Evolutionary conservation across 2,329 filamentous ascomycete genomes (phyloP).

Genomic region (Aspergillus sp.): DNA sequence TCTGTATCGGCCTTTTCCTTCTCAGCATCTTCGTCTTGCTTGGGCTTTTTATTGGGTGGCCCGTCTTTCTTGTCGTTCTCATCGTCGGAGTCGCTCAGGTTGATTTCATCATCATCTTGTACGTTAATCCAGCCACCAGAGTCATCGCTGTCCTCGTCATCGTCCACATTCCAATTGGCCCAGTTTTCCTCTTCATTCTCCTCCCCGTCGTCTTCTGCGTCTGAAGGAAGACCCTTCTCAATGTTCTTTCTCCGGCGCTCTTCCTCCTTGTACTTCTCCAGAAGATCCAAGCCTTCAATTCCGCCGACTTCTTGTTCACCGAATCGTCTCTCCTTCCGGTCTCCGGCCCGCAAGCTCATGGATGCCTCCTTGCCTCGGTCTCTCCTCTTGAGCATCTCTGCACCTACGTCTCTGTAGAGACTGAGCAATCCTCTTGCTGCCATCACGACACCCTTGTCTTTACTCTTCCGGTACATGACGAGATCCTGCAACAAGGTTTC

Average conservation of each 20-base stretch:
- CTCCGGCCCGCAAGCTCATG: conserved; percentile 69
- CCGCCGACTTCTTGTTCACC: conserved; percentile 73
- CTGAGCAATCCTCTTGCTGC: conserved; percentile 86
- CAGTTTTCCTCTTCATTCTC: conserved; percentile 54
- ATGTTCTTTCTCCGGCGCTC: conserved; percentile 67
- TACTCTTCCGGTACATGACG: conserved; percentile 92
- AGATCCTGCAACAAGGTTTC: conserved; percentile 94
- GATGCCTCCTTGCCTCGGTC: conserved; percentile 88
- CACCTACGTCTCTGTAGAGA: conserved; percentile 83
- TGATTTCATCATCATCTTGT: conserved; percentile 69
- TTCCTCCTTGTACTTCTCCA: conserved; percentile 91
- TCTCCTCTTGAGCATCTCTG: conserved; percentile 79
- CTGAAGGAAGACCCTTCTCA: conserved; percentile 59
- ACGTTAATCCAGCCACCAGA: conserved; percentile 94
- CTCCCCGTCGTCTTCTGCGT: conserved; percentile 55
- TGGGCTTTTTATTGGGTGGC: conserved; percentile 55
- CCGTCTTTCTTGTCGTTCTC: conserved; percentile 49
- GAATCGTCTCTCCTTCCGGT: conserved; percentile 69
- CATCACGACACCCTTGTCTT: conserved; percentile 99
- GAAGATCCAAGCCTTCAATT: conserved; percentile 85
- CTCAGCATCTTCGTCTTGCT: conserved; percentile 43
- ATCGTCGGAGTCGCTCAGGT: conserved; percentile 66
- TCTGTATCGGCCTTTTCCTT: conserved; percentile 16
- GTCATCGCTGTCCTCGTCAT: conserved; percentile 54
- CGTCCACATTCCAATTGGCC: conserved; percentile 57